Percentiles rank a stretch among this genome's conserved stretches.
Evolutionary conservation across 192 early-diverging fungal genomes (phyloP).

Genomic region (Podila epigama): DNA sequence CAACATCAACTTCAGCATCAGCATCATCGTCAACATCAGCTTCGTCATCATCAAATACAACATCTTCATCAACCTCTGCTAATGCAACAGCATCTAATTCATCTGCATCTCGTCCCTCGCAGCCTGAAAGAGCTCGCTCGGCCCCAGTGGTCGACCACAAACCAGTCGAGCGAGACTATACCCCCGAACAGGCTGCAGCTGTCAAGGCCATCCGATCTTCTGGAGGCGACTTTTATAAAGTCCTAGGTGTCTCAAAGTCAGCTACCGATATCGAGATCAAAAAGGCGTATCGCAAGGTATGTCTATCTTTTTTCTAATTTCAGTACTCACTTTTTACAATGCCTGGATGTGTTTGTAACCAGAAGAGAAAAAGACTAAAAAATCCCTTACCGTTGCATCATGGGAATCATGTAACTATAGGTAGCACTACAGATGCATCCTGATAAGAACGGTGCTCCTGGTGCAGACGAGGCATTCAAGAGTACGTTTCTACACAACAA

Average conservation of each 20-base stretch:
- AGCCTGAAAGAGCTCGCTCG: constrained; percentile 19
- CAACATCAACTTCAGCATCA: constrained; percentile 18
- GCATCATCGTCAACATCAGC: constrained; percentile 19
- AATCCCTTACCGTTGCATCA: neutral
- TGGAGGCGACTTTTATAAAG: constrained; percentile 84
- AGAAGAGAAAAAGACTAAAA: too few species aligned
- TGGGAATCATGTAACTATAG: constrained; percentile 30
- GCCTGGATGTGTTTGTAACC: too few species aligned
- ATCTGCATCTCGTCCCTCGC: constrained; percentile 19
- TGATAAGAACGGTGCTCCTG: constrained; percentile 94
- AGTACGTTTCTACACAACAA: constrained; percentile 49
- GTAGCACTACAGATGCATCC: constrained; percentile 95
- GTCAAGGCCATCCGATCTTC: constrained; percentile 80
- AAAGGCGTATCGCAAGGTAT: constrained; percentile 93
- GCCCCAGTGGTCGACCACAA: constrained; percentile 36
- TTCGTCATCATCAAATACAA: constrained; percentile 31
- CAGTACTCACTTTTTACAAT: too few species aligned
- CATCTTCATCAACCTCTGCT: constrained; percentile 24
- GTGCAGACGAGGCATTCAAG: constrained; percentile 97
- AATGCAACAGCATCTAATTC: constrained; percentile 3
- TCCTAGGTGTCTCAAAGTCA: constrained; percentile 78
- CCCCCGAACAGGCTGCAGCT: constrained; percentile 78
- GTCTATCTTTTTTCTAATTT: too few species aligned
- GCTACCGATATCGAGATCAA: constrained; percentile 87
- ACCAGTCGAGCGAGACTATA: constrained; percentile 64